phyloP scores from a whole-genome alignment of 208 protist species.

The Trypanosoma theileri region DNA sequence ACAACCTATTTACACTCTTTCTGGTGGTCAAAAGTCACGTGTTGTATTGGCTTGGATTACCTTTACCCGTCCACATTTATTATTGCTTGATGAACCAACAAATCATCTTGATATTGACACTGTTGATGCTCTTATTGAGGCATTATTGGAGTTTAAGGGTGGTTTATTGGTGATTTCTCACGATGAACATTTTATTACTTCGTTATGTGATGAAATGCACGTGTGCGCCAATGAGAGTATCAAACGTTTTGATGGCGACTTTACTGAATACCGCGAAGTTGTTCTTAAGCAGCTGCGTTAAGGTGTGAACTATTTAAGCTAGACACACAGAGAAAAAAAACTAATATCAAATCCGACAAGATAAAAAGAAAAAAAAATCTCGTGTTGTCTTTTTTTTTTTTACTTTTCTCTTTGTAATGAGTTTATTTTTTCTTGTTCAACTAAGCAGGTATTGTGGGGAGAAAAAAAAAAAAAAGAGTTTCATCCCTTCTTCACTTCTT shows the following conservation, averaged over 20 bases:
- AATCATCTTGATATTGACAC: slow-evolving; percentile 96
- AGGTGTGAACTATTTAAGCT: slow-evolving; percentile 4
- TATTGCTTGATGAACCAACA: slow-evolving; percentile 97
- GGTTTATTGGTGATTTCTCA: slow-evolving; percentile 92
- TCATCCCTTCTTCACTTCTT: too few relatives aligned
- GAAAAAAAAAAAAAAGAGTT: too few relatives aligned
- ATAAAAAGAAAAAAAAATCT: neutral
- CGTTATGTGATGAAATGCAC: slow-evolving; percentile 91
- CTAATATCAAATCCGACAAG: neutral
- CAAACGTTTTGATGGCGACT: slow-evolving; percentile 85
- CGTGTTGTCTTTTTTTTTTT: too few relatives aligned
- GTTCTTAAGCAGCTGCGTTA: slow-evolving; percentile 76
- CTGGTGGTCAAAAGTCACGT: slow-evolving; percentile 94
- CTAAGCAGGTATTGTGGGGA: too few relatives aligned
- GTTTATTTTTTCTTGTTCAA: too few relatives aligned
- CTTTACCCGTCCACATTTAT: slow-evolving; percentile 90
- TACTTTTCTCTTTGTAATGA: too few relatives aligned
- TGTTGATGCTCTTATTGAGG: slow-evolving; percentile 92
- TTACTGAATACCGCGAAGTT: slow-evolving; percentile 83
- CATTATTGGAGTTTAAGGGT: slow-evolving; percentile 88
- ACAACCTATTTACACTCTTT: slow-evolving; percentile 93
- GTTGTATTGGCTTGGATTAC: slow-evolving; percentile 94
- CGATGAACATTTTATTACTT: slow-evolving; percentile 94
- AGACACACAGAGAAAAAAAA: neutral
- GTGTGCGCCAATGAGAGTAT: slow-evolving; percentile 80